Evolutionary conservation across 306 rosid genomes (phyloP).

Genomic region (Citrullus amarus): DNA sequence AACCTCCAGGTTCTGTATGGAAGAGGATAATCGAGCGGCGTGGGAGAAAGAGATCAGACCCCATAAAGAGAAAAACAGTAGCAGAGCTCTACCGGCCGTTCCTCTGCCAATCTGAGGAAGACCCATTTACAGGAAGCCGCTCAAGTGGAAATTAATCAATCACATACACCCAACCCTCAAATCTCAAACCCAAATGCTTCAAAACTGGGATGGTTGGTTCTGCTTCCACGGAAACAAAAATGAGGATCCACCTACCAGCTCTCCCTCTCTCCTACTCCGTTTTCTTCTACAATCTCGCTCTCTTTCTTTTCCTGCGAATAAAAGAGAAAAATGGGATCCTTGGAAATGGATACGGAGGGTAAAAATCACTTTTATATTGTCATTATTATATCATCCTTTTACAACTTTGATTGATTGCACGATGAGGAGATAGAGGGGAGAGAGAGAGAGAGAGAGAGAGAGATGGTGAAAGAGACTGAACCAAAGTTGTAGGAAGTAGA

Average conservation of each 20-base stretch:
- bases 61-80: slow-evolving; percentile 31
- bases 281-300: background rate
- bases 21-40: slow-evolving; percentile 49
- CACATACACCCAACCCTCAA: background rate
- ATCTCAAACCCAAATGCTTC: too few relatives aligned
- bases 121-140: background rate
- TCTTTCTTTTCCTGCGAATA: background rate
- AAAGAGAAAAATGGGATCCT: background rate
- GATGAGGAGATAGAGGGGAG: background rate
- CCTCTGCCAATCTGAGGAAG: slow-evolving; percentile 18
- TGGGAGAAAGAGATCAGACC: slow-evolving; percentile 28
- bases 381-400: background rate
- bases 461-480: slow-evolving; percentile 1
- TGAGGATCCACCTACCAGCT: background rate
- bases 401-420: background rate
- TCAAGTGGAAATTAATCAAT: background rate
- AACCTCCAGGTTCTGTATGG: slow-evolving; percentile 65
- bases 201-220: background rate
- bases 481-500: background rate
- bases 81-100: slow-evolving; percentile 12
- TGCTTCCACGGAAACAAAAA: background rate
- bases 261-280: too few relatives aligned
- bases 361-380: background rate
- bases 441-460: too few relatives aligned
- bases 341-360: background rate